Percentiles rank a stretch among this genome's conserved stretches.
Conservation (phyloP, 1,139 yeast species). For the Taphrina communis region DNA sequence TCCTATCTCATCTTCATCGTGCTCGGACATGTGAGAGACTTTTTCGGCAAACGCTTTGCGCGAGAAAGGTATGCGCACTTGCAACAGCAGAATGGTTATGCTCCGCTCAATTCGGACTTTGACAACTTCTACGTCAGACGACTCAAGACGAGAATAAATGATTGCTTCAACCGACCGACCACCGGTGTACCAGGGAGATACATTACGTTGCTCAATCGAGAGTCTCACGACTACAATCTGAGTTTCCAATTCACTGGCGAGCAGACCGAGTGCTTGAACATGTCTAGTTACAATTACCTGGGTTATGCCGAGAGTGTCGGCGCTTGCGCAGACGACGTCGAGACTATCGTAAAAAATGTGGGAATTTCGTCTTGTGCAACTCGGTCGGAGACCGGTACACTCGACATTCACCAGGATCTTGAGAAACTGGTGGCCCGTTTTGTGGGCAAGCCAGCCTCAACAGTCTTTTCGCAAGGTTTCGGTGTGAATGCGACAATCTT, state of each 20-base stretch:
- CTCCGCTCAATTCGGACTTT: slow-evolving; percentile 94
- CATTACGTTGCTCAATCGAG: slow-evolving; percentile 78
- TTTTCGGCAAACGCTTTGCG: slow-evolving; percentile 75
- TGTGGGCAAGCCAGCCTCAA: slow-evolving; percentile 87
- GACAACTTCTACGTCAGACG: slow-evolving; percentile 93
- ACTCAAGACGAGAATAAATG: slow-evolving; percentile 86
- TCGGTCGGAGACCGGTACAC: slow-evolving; percentile 74
- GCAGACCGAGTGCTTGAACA: slow-evolving; percentile 76
- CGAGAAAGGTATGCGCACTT: slow-evolving; percentile 70
- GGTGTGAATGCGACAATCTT: slow-evolving; percentile 95
- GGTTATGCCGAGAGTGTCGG: slow-evolving; percentile 98
- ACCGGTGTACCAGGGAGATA: slow-evolving; percentile 97
- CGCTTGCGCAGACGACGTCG: slow-evolving; percentile 80
- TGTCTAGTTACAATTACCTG: slow-evolving; percentile 88
- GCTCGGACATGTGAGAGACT: slow-evolving; percentile 89
- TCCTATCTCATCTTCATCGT: slow-evolving; percentile 81
- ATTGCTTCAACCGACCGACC: slow-evolving; percentile 93
- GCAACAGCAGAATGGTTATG: slow-evolving; percentile 83
- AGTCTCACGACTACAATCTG: slow-evolving; percentile 64
- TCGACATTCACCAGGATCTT: slow-evolving; percentile 73
- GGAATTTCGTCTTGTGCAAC: slow-evolving; percentile 85
- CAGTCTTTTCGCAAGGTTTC: slow-evolving; percentile 90
- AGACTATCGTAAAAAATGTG: slow-evolving; percentile 64
- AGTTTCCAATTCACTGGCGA: slow-evolving; percentile 75
- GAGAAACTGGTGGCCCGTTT: slow-evolving; percentile 81